phyloP scores from a whole-genome alignment of 306 rosid species.

The Pterocarpus macrocarpus region DNA sequence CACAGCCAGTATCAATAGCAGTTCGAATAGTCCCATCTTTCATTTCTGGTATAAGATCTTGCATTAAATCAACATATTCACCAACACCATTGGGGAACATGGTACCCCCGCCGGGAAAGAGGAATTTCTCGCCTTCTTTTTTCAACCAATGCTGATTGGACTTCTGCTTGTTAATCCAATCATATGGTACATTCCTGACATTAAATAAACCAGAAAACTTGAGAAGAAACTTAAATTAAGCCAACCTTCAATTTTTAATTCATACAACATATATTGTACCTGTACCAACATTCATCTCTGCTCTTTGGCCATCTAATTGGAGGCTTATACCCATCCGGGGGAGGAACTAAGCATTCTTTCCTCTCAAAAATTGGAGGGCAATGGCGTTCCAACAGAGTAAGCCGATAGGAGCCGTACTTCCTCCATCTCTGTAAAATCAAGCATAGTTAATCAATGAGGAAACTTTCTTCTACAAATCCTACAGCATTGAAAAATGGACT shows the following conservation, averaged over 20 bases:
- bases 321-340: conserved; percentile 91
- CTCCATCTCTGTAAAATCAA: conserved; percentile 83
- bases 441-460: conserved; percentile 35
- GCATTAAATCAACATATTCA: conserved; percentile 85
- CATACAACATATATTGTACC: conserved; percentile 58
- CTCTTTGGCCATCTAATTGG: conserved; percentile 98
- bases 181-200: conserved; percentile 94
- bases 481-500: conserved; percentile 28
- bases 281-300: conserved; percentile 96
- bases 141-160: conserved; percentile 96
- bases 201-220: conserved; percentile 34
- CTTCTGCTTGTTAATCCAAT: conserved; percentile 96
- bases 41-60: conserved; percentile 91
- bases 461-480: conserved; percentile 26
- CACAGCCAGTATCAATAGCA: conserved; percentile 98
- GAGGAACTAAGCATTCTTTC: conserved; percentile 92
- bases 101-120: conserved; percentile 98
- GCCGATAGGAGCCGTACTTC: conserved; percentile 80
- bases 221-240: conserved; percentile 18
- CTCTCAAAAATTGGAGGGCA: conserved; percentile 92
- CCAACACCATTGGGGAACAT: conserved; percentile 98
- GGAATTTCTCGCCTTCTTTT: conserved; percentile 96
- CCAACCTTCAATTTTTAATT: conserved; percentile 2
- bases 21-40: conserved; percentile 93
- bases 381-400: conserved; percentile 89